phyloP scores from a whole-genome alignment of 352 stramenopile species.

The Globisporangium spinosum region DNA sequence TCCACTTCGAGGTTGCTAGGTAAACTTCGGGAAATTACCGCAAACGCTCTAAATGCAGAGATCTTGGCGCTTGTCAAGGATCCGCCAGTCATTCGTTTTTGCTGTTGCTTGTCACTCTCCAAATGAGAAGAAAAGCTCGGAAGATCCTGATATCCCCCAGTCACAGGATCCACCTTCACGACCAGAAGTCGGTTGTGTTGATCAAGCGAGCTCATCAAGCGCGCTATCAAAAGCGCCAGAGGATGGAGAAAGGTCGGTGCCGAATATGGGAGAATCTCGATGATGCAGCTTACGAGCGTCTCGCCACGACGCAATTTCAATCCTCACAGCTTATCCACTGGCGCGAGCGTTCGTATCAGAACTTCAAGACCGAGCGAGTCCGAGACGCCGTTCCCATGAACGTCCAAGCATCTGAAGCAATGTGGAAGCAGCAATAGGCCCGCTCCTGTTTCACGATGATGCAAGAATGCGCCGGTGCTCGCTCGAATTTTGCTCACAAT shows the following conservation, averaged over 20 bases:
- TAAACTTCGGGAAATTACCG: constrained; percentile 12
- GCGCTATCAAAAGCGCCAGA: constrained; percentile 28
- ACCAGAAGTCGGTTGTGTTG: constrained; percentile 17
- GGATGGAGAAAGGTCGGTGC: constrained; percentile 28
- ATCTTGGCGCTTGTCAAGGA: constrained; percentile 3
- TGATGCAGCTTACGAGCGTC: constrained; percentile 37
- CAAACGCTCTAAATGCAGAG: constrained; percentile 13
- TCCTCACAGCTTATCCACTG: background rate
- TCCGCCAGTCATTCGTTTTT: background rate
- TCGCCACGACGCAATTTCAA: constrained; percentile 27
- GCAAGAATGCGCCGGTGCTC: constrained; percentile 33
- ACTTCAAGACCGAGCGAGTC: constrained; percentile 50
- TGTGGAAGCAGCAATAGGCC: constrained; percentile 46
- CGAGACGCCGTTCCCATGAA: constrained; percentile 39
- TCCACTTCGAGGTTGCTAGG: constrained; percentile 13
- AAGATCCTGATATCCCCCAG: constrained; percentile 12
- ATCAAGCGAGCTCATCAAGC: constrained; percentile 19
- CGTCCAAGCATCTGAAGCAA: constrained; percentile 46
- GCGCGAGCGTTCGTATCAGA: constrained; percentile 22
- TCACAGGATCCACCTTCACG: constrained; percentile 27
- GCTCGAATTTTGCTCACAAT: constrained; percentile 35
- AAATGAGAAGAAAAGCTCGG: background rate
- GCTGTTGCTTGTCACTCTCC: background rate
- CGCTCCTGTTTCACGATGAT: constrained; percentile 21
- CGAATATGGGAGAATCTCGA: constrained; percentile 38